phyloP scores from a whole-genome alignment of 495 filamentous ascomycete species.

The Geopyxis carbonaria region DNA sequence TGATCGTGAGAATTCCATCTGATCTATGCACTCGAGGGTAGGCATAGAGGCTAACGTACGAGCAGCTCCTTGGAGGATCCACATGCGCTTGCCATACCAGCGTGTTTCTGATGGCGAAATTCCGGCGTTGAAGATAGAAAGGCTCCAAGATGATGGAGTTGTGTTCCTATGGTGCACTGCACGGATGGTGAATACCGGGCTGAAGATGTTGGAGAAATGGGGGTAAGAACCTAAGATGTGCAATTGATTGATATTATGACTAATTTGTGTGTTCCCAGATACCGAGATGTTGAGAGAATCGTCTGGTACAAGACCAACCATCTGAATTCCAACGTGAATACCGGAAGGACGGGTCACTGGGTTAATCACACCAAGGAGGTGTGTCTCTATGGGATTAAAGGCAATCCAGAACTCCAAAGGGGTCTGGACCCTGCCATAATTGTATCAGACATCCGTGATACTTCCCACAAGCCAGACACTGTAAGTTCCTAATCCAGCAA shows the following conservation, averaged over 20 bases:
- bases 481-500: background rate
- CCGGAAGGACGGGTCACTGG: slow-evolving; percentile 20
- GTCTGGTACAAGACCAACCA: slow-evolving; percentile 19
- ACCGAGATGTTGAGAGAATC: slow-evolving; percentile 7
- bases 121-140: slow-evolving; percentile 11
- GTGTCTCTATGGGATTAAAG: slow-evolving; percentile 17
- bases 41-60: slow-evolving; percentile 4
- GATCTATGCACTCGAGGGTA: background rate
- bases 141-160: slow-evolving; percentile 14
- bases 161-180: slow-evolving; percentile 20
- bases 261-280: slow-evolving; percentile 1
- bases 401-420: slow-evolving; percentile 5
- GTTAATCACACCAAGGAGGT: slow-evolving; percentile 20
- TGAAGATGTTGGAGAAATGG: slow-evolving; percentile 14
- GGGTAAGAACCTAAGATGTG: too few relatives aligned
- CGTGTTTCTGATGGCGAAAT: slow-evolving; percentile 17
- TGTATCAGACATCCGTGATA: slow-evolving; percentile 14
- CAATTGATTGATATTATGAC: too few relatives aligned
- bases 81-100: slow-evolving; percentile 18
- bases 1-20: slow-evolving; percentile 9
- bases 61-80: slow-evolving; percentile 18
- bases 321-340: slow-evolving; percentile 13
- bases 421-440: slow-evolving; percentile 8
- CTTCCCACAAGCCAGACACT: slow-evolving; percentile 16
- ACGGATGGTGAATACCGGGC: slow-evolving; percentile 9